A percentile compares a stretch with the other conserved stretches of the same genome.
phyloP scores from a whole-genome alignment of 2,329 filamentous ascomycete genomes.

The Talaromyces sp. region DNA sequence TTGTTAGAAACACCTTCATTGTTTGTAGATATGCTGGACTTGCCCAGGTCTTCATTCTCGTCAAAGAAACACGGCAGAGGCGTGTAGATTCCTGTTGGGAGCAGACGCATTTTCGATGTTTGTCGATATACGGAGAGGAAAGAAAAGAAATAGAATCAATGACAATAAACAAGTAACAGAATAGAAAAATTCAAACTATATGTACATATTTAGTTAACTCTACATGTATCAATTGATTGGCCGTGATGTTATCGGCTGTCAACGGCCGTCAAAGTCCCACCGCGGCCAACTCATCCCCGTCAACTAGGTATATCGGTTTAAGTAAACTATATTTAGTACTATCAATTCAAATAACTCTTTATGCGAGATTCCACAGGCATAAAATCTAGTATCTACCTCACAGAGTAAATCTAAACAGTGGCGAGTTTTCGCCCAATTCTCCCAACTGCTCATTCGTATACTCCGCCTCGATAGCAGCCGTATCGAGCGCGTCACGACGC shows the following conservation, averaged over 20 bases:
- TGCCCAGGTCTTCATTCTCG: not conserved
- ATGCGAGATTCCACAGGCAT: too few relatives aligned
- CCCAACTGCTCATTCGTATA: conserved; percentile 36
- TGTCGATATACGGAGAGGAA: not conserved
- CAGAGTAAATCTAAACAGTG: conserved; percentile 23
- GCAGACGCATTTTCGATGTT: not conserved
- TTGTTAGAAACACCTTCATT: not conserved
- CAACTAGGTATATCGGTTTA: not conserved
- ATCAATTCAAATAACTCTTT: too few relatives aligned
- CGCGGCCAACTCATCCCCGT: conserved; percentile 1
- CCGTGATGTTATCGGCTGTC: not conserved
- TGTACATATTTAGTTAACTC: not conserved
- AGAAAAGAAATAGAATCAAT: too few relatives aligned
- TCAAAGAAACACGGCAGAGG: conserved; percentile 4
- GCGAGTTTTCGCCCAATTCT: conserved; percentile 37
- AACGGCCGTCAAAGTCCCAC: not conserved
- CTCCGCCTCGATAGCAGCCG: conserved; percentile 21
- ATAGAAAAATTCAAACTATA: not conserved
- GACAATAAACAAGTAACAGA: not conserved
- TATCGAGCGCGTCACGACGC: conserved; percentile 19
- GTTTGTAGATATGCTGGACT: not conserved
- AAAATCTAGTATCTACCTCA: not conserved
- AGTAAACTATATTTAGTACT: not conserved
- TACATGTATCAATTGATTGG: not conserved
- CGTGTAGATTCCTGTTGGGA: conserved; percentile 4